Conservation (phyloP, 352 stramenopile genomes). For the Phytopythium ostracodes region DNA sequence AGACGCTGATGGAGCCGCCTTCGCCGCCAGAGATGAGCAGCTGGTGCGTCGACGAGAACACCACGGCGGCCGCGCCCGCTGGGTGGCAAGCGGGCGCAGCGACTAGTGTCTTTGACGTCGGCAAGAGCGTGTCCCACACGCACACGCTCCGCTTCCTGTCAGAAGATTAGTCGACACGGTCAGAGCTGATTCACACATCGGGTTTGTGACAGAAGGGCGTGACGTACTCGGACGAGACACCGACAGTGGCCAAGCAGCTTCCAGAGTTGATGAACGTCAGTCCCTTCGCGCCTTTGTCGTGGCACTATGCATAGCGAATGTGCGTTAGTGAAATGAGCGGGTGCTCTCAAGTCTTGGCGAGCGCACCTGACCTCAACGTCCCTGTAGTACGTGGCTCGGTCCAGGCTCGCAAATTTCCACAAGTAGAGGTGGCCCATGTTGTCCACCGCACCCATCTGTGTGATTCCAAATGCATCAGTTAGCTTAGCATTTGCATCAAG, state of each 20-base stretch:
- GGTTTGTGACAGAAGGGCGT: background rate
- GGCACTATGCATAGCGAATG: slow-evolving; percentile 45
- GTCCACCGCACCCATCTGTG: slow-evolving; percentile 76
- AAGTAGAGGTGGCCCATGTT: slow-evolving; percentile 59
- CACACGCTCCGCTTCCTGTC: slow-evolving; percentile 77
- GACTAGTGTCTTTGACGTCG: slow-evolving; percentile 66
- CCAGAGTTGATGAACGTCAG: slow-evolving; percentile 80
- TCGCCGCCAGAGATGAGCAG: slow-evolving; percentile 80
- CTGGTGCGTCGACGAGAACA: slow-evolving; percentile 77
- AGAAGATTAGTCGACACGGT: background rate
- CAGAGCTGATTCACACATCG: background rate
- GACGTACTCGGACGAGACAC: slow-evolving; percentile 70
- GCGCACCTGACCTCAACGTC: slow-evolving; percentile 37
- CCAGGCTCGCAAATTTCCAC: slow-evolving; percentile 81
- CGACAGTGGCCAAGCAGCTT: slow-evolving; percentile 69
- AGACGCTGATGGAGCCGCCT: slow-evolving; percentile 75
- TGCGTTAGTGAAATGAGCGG: too few species aligned
- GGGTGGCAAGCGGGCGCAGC: slow-evolving; percentile 70
- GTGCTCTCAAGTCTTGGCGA: too few species aligned
- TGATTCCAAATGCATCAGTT: background rate
- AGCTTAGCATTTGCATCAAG: background rate
- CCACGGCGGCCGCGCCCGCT: slow-evolving; percentile 63
- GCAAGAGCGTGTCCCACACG: slow-evolving; percentile 81
- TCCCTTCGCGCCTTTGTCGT: slow-evolving; percentile 81
- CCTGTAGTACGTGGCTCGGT: slow-evolving; percentile 62